Evolutionary conservation across 2,329 filamentous ascomycete genomes (phyloP).

Genomic region (Lecanosticta acicola): DNA sequence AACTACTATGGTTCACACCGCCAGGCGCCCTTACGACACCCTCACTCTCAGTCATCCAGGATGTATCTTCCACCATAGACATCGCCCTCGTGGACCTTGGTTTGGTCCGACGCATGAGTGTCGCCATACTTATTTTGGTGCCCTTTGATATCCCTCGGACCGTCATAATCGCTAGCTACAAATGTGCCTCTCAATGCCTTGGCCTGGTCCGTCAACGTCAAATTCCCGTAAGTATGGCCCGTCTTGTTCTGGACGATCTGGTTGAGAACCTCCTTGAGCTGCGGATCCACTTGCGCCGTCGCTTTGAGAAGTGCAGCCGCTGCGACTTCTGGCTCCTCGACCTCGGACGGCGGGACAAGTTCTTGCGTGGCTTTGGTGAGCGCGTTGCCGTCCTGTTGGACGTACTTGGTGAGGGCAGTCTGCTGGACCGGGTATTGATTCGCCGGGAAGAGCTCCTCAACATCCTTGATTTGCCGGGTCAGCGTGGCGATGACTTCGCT

Average conservation of each 20-base stretch:
- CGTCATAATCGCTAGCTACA: background rate
- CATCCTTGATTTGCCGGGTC: background rate
- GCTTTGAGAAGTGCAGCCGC: conserved; percentile 1
- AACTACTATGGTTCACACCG: too few species aligned
- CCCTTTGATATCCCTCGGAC: background rate
- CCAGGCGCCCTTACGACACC: background rate
- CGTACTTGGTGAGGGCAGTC: background rate
- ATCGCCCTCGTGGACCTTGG: background rate
- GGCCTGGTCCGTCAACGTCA: conserved; percentile 2
- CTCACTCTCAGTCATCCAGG: conserved; percentile 1
- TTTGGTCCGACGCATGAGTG: background rate
- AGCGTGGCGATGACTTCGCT: conserved; percentile 1
- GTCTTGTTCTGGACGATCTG: background rate
- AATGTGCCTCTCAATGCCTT: background rate
- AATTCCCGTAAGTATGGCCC: conserved; percentile 2
- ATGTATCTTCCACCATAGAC: conserved; percentile 2
- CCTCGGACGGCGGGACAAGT: background rate
- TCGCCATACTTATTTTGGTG: background rate
- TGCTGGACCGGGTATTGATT: background rate
- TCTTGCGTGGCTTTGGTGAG: background rate
- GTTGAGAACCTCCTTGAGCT: background rate
- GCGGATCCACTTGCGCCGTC: conserved; percentile 1
- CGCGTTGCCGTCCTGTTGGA: background rate
- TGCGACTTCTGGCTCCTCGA: background rate
- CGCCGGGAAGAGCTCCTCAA: conserved; percentile 6